Conservation (phyloP, 1,284 basidiomycete genomes). For the Puccinia coronata region DNA sequence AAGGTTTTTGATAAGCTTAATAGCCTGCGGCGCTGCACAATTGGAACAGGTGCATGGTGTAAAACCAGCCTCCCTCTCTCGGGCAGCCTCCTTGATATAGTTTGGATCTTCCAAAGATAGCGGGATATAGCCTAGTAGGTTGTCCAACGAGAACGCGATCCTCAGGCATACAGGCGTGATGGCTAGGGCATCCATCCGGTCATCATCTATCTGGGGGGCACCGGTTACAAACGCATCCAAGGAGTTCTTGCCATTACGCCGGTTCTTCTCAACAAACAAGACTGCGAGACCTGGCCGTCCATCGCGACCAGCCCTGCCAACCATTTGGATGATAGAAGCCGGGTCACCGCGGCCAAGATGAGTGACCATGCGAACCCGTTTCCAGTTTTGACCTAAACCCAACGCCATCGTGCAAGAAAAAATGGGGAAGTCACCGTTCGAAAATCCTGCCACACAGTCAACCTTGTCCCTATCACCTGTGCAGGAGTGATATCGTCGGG, state of each 20-base stretch:
- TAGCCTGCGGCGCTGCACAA: background rate
- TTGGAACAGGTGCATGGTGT: background rate
- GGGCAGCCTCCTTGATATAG: background rate
- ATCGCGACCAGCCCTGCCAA: too few species aligned
- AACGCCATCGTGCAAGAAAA: background rate
- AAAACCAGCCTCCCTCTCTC: background rate
- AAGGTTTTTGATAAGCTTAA: background rate
- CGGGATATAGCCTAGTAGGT: constrained; percentile 6
- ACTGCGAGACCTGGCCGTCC: background rate
- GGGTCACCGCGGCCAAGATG: background rate
- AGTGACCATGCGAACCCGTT: too few species aligned
- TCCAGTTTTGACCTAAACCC: constrained; percentile 4
- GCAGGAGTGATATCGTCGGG: too few species aligned
- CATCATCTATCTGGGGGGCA: background rate
- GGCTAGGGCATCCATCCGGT: background rate
- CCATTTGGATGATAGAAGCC: too few species aligned
- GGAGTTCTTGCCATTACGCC: background rate
- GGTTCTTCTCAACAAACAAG: constrained; percentile 9
- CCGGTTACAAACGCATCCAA: background rate
- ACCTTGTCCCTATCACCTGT: too few species aligned
- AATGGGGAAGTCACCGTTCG: too few species aligned
- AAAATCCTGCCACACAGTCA: too few species aligned
- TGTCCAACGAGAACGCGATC: background rate
- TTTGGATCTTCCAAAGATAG: background rate
- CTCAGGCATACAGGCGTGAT: constrained; percentile 12